These are phyloP conservation scores for Blastobotrys raffinosifermentans DNA, from an alignment of 1,139 yeast species.

Conservation along the genomic window DNA sequence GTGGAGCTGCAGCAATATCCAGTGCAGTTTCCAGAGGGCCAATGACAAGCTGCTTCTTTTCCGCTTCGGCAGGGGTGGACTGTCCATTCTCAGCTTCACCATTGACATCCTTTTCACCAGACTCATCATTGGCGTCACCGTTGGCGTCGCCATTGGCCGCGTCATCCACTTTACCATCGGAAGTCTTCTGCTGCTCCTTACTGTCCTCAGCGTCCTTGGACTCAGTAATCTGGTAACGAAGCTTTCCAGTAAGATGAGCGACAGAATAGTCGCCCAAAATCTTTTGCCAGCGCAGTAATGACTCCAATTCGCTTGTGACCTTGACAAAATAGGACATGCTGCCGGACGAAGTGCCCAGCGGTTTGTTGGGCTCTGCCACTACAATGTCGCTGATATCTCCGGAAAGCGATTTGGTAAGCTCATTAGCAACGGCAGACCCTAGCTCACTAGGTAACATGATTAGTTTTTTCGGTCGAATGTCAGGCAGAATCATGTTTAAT, in stretches of 20 bases:
- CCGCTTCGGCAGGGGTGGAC: neutral
- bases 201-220: neutral
- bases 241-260: conserved; percentile 74
- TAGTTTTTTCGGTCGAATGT: conserved; percentile 72
- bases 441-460: conserved; percentile 37
- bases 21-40: conserved; percentile 26
- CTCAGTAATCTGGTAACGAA: conserved; percentile 38
- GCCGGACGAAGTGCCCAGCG: conserved; percentile 44
- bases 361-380: conserved; percentile 35
- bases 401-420: neutral
- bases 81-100: conserved; percentile 7
- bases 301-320: conserved; percentile 62
- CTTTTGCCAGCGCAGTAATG: conserved; percentile 71
- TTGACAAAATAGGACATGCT: conserved; percentile 60
- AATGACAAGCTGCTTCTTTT: conserved; percentile 16
- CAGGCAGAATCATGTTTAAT: conserved; percentile 67
- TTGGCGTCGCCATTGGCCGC: conserved; percentile 3
- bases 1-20: conserved; percentile 31
- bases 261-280: conserved; percentile 75
- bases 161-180: conserved; percentile 12
- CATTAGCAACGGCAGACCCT: conserved; percentile 12
- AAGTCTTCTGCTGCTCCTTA: conserved; percentile 9
- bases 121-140: conserved; percentile 2
- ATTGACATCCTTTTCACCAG: conserved; percentile 4
- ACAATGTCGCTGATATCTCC: conserved; percentile 20